Percentiles rank a stretch among this genome's conserved stretches.
Conservation (phyloP, 495 filamentous ascomycete species). For the Pseudomonodictys pantanalensis region DNA sequence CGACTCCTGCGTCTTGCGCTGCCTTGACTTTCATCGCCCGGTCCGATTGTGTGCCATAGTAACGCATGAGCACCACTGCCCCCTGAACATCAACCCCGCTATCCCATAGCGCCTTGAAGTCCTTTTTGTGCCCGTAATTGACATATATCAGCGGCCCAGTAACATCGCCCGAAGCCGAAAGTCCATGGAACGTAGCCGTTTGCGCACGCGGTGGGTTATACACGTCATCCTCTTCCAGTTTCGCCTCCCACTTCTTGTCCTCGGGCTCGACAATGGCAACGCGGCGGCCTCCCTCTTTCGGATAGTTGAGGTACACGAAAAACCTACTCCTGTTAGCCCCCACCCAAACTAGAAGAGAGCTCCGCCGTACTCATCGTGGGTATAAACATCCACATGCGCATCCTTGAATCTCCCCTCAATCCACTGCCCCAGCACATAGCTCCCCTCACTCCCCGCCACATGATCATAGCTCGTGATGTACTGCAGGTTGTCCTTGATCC, state of each 20-base stretch:
- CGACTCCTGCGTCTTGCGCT: conserved; percentile 78
- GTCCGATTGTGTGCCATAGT: conserved; percentile 71
- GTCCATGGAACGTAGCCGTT: conserved; percentile 78
- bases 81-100: conserved; percentile 71
- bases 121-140: conserved; percentile 82
- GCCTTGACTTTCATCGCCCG: conserved; percentile 81
- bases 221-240: conserved; percentile 69
- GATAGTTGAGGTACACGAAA: conserved; percentile 88
- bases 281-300: conserved; percentile 68
- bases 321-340: conserved; percentile 24
- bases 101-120: conserved; percentile 70
- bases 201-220: conserved; percentile 55
- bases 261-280: conserved; percentile 78
- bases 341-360: no score
- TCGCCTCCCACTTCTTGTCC: conserved; percentile 72
- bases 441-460: conserved; percentile 86
- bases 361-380: conserved; percentile 53
- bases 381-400: conserved; percentile 68
- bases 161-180: conserved; percentile 83
- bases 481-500: conserved; percentile 66
- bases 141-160: conserved; percentile 92
- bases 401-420: conserved; percentile 68
- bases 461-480: conserved; percentile 78
- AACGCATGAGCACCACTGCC: conserved; percentile 77
- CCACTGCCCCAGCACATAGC: conserved; percentile 76